These are phyloP conservation scores for Penicillium sp. DNA, from an alignment of 2,329 filamentous ascomycete species.

Conservation along the genomic window DNA sequence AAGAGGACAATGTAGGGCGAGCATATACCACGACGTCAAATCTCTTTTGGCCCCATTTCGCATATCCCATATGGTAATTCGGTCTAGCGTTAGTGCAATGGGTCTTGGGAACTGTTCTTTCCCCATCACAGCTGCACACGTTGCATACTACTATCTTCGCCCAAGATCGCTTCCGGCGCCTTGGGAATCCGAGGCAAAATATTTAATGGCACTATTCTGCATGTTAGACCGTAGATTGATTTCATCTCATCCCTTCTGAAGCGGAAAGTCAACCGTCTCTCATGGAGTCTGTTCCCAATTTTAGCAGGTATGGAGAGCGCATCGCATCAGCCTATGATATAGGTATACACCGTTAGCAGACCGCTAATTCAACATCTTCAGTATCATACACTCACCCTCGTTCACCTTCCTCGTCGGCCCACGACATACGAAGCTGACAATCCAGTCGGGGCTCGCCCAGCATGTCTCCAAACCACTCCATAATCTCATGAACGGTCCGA, in stretches of 20 bases:
- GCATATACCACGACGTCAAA: background rate
- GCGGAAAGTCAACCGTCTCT: constrained; percentile 8
- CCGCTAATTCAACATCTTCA: constrained; percentile 15
- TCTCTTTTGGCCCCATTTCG: background rate
- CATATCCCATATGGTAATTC: constrained; percentile 8
- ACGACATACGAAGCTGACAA: constrained; percentile 45
- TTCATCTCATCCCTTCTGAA: background rate
- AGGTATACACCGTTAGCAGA: background rate
- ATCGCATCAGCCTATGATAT: background rate
- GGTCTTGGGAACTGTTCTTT: constrained; percentile 2
- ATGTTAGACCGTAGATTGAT: background rate
- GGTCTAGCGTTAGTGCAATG: constrained; percentile 15
- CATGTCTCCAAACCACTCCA: constrained; percentile 45
- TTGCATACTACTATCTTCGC: constrained; percentile 26
- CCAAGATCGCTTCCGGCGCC: background rate
- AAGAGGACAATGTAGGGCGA: background rate
- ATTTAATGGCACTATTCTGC: constrained; percentile 5
- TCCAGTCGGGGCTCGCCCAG: constrained; percentile 46
- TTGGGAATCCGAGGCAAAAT: background rate
- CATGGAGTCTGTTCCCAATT: constrained; percentile 33
- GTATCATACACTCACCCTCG: constrained; percentile 44
- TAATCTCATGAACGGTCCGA: constrained; percentile 46
- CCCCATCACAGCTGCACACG: constrained; percentile 37
- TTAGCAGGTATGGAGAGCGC: constrained; percentile 32
- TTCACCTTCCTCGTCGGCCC: constrained; percentile 49